Conservation (phyloP, 2,329 filamentous ascomycete species). For the Hypomyces perniciosus region DNA sequence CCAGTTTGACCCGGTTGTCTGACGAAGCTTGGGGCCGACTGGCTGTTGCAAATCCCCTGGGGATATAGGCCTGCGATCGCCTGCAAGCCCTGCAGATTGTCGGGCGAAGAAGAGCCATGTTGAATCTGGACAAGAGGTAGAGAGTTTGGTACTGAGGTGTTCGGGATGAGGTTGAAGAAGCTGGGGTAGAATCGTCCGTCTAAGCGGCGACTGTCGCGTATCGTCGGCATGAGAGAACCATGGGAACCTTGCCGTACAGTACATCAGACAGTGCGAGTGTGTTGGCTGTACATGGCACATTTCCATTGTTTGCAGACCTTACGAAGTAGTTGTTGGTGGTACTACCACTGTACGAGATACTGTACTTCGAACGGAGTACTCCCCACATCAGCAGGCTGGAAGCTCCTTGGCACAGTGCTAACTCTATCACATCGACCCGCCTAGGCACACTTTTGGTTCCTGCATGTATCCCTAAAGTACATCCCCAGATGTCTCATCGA, state of each 20-base stretch:
- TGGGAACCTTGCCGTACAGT: not conserved
- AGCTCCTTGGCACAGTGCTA: too few relatives aligned
- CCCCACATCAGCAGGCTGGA: too few relatives aligned
- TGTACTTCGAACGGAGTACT: too few relatives aligned
- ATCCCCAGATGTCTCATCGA: too few relatives aligned
- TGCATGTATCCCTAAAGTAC: too few relatives aligned
- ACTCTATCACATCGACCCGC: too few relatives aligned
- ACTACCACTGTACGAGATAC: too few relatives aligned
- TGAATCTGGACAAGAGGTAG: not conserved
- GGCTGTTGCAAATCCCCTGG: conserved; percentile 37
- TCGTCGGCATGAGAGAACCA: conserved; percentile 6
- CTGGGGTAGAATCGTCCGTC: conserved; percentile 9
- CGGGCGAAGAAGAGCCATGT: conserved; percentile 32
- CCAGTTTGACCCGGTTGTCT: conserved; percentile 53
- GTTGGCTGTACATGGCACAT: not conserved
- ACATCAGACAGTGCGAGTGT: not conserved
- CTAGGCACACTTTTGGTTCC: too few relatives aligned
- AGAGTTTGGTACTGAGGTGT: not conserved
- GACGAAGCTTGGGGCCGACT: conserved; percentile 21
- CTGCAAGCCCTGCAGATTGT: conserved; percentile 35
- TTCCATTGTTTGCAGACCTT: not conserved
- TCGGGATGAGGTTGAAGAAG: not conserved
- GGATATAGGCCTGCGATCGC: conserved; percentile 25
- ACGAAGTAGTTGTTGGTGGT: too few relatives aligned
- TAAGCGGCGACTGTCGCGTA: conserved; percentile 11